A percentile compares a stretch with the other conserved stretches of the same genome.
These are phyloP conservation scores for Ramaria rubella DNA, from an alignment of 768 basidiomycete species.

Conservation along the genomic window DNA sequence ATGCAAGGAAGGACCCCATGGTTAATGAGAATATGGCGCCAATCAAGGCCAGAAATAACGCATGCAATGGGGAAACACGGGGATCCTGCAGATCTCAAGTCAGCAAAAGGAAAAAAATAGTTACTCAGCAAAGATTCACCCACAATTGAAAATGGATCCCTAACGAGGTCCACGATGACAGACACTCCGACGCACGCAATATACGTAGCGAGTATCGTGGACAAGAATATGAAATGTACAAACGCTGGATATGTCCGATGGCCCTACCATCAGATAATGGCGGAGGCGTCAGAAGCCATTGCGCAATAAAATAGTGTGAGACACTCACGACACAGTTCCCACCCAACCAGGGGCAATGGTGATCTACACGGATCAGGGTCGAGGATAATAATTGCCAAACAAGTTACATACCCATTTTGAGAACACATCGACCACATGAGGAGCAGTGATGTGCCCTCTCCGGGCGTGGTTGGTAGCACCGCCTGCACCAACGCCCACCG, in stretches of 20 bases:
- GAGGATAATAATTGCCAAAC: constrained; percentile 12
- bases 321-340: constrained; percentile 63
- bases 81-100: constrained; percentile 41
- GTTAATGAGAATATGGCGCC: constrained; percentile 56
- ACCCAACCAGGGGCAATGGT: constrained; percentile 84
- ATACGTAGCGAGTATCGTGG: constrained; percentile 59
- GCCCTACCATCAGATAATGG: constrained; percentile 39
- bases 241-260: constrained; percentile 81
- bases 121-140: constrained; percentile 20
- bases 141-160: constrained; percentile 56
- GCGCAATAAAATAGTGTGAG: not conserved
- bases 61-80: constrained; percentile 56
- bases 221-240: constrained; percentile 63
- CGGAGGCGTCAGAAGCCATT: not conserved
- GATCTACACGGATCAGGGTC: constrained; percentile 42
- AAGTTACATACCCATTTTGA: constrained; percentile 68
- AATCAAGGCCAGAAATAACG: constrained; percentile 53
- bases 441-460: constrained; percentile 77
- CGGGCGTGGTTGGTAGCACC: constrained; percentile 75
- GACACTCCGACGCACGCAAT: constrained; percentile 45
- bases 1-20: constrained; percentile 68
- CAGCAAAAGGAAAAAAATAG: not conserved
- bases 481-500: constrained; percentile 68
- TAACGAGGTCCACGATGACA: constrained; percentile 60
- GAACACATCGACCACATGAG: constrained; percentile 66